Percentiles rank a stretch among this genome's conserved stretches.
These are phyloP conservation scores for Paratinospora sagittata DNA, from an alignment of 164 flowering plant species.

Conservation along the genomic window DNA sequence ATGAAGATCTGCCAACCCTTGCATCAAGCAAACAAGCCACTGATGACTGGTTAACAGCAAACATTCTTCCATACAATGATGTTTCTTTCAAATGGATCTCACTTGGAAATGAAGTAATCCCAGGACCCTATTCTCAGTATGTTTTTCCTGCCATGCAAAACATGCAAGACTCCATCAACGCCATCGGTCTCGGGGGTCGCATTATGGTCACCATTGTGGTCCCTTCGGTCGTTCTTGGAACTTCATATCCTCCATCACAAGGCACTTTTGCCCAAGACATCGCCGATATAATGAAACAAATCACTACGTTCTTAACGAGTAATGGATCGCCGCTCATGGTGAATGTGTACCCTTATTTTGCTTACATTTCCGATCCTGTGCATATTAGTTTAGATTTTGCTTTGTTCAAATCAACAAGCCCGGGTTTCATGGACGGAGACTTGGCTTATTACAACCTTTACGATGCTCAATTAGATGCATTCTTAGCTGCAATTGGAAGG, in stretches of 20 bases:
- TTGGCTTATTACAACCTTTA: neutral
- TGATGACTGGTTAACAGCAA: neutral
- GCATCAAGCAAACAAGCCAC: neutral
- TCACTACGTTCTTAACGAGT: neutral
- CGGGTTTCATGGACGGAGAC: neutral
- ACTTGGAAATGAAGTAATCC: slow-evolving; percentile 11
- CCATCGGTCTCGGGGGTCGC: neutral
- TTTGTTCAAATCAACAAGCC: neutral
- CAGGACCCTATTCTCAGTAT: neutral
- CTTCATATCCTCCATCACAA: slow-evolving; percentile 5
- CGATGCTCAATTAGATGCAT: neutral
- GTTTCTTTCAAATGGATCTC: neutral
- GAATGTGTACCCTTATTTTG: slow-evolving; percentile 9
- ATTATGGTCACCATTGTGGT: neutral
- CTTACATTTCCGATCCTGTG: neutral
- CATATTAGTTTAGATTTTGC: slow-evolving; percentile 6
- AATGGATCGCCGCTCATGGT: neutral
- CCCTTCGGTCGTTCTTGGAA: neutral
- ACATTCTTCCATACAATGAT: neutral
- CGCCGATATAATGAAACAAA: neutral
- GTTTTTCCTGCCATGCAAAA: slow-evolving; percentile 10
- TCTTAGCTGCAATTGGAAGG: neutral
- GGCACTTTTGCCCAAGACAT: neutral
- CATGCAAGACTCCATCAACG: neutral
- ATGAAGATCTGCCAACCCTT: neutral